Conservation (phyloP, 495 filamentous ascomycete species). For the Jackrogersella minutella region DNA sequence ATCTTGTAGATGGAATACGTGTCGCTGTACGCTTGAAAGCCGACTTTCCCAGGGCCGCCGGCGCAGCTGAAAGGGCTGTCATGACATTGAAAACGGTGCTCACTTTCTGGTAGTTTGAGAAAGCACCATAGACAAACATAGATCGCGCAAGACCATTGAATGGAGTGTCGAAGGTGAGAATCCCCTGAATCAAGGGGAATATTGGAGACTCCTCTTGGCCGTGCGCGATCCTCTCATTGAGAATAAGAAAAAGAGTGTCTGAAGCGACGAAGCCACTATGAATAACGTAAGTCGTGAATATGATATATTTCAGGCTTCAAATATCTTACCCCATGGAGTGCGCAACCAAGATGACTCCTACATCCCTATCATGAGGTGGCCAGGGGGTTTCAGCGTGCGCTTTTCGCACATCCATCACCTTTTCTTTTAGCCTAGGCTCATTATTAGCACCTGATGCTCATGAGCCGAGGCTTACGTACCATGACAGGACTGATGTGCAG, state of each 20-base stretch:
- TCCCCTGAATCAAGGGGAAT: constrained; percentile 76
- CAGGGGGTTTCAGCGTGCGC: constrained; percentile 74
- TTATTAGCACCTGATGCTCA: constrained; percentile 10
- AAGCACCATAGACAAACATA: constrained; percentile 89
- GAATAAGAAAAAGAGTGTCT: constrained; percentile 72
- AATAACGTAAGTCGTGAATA: background rate
- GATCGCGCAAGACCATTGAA: constrained; percentile 88
- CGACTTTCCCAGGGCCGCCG: constrained; percentile 59
- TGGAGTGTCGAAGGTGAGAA: constrained; percentile 94
- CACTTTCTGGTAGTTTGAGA: constrained; percentile 85
- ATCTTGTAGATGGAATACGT: constrained; percentile 16
- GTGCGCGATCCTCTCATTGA: constrained; percentile 51
- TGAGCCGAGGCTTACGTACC: constrained; percentile 61
- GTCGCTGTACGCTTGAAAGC: constrained; percentile 43
- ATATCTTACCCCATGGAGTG: constrained; percentile 83
- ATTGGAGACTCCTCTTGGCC: constrained; percentile 47
- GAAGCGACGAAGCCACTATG: constrained; percentile 85
- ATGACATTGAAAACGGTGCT: constrained; percentile 78
- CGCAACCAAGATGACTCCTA: constrained; percentile 82
- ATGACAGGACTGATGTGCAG: constrained; percentile 80
- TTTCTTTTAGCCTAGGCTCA: constrained; percentile 78
- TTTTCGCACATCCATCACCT: constrained; percentile 87
- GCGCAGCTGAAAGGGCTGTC: constrained; percentile 59
- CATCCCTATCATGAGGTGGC: constrained; percentile 85
- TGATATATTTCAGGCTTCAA: background rate